Conservation (phyloP, 495 filamentous ascomycete species). For the Xylaria curta region DNA sequence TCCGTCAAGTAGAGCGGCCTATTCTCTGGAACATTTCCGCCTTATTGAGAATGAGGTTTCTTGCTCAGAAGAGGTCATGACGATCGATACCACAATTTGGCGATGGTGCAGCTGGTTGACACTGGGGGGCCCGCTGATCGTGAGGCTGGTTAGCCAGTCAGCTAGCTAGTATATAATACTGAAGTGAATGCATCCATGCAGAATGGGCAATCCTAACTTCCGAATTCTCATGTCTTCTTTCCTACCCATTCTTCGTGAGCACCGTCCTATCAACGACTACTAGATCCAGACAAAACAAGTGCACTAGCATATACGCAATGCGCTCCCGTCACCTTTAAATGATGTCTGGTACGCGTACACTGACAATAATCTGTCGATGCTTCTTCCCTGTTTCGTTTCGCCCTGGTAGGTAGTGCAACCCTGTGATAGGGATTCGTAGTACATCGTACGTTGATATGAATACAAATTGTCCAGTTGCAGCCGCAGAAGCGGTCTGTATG, state of each 20-base stretch:
- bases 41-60: not conserved
- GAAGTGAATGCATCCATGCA: slow-evolving; percentile 22
- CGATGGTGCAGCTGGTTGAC: slow-evolving; percentile 18
- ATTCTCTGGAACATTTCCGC: not conserved
- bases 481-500: slow-evolving; percentile 10
- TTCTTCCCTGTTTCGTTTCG: not conserved
- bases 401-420: slow-evolving; percentile 17
- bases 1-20: not conserved
- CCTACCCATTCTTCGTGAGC: not conserved
- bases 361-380: not conserved
- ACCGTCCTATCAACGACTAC: not conserved
- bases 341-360: not conserved
- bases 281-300: not conserved
- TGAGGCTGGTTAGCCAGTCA: slow-evolving; percentile 43
- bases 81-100: slow-evolving; percentile 15
- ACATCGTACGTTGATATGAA: slow-evolving; percentile 2
- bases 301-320: not conserved
- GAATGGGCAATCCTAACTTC: not conserved
- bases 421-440: not conserved
- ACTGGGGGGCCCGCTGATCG: slow-evolving; percentile 37
- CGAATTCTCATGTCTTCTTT: not conserved
- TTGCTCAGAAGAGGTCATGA: not conserved
- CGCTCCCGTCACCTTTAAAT: slow-evolving; percentile 4
- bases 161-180: slow-evolving; percentile 33
- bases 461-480: slow-evolving; percentile 18